phyloP scores from a whole-genome alignment of 2,329 filamentous ascomycete species.

The Fusarium sp. region DNA sequence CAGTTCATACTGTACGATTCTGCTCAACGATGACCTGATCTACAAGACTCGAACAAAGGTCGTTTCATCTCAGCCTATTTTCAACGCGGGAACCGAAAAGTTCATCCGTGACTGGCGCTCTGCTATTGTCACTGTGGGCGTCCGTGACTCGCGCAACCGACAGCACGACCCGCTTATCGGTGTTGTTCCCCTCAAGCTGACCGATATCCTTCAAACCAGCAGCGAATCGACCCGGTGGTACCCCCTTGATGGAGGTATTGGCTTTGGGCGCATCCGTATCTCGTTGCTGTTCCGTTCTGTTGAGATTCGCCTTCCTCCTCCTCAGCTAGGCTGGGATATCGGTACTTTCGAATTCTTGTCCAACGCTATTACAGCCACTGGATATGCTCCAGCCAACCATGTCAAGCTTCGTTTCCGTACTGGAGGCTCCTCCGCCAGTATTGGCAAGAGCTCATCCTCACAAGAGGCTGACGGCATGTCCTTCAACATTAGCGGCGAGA shows the following conservation, averaged over 20 bases:
- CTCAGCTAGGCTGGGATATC: constrained; percentile 92
- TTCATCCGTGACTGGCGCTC: constrained; percentile 96
- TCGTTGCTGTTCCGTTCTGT: constrained; percentile 91
- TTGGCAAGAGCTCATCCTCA: constrained; percentile 72
- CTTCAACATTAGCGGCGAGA: constrained; percentile 62
- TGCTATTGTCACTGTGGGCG: constrained; percentile 84
- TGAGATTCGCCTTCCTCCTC: constrained; percentile 84
- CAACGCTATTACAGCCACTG: constrained; percentile 73
- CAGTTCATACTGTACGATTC: constrained; percentile 92
- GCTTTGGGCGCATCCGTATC: constrained; percentile 89
- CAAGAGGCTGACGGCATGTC: constrained; percentile 66
- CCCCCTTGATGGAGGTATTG: constrained; percentile 93
- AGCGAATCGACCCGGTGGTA: constrained; percentile 94
- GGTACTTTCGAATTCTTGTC: constrained; percentile 92
- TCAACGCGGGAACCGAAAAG: constrained; percentile 94
- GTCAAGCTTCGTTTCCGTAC: constrained; percentile 84
- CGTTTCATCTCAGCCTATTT: constrained; percentile 93
- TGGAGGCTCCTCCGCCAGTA: constrained; percentile 81
- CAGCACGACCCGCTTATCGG: constrained; percentile 96
- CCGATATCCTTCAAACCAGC: constrained; percentile 86
- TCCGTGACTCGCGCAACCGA: constrained; percentile 87
- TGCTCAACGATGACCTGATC: constrained; percentile 87
- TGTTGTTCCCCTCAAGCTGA: constrained; percentile 87
- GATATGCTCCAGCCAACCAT: constrained; percentile 72
- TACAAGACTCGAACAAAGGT: constrained; percentile 97